Conservation (phyloP, 192 early-diverging fungal genomes). For the Podila horticola region DNA sequence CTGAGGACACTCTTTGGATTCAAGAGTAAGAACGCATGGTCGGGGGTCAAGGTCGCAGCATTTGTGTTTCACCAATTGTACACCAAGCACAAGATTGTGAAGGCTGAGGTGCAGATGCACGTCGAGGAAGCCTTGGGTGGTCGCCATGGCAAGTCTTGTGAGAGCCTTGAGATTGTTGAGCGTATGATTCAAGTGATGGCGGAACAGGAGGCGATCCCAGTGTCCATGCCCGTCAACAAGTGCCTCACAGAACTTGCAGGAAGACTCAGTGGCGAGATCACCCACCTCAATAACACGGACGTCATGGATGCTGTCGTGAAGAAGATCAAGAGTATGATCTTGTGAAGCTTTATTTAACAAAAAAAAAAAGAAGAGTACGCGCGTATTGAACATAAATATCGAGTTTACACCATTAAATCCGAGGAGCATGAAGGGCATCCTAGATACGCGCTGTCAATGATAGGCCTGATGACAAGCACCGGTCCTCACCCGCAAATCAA, state of each 20-base stretch:
- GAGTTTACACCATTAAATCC: too few relatives aligned
- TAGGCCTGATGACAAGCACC: slow-evolving; percentile 9
- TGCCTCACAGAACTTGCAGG: slow-evolving; percentile 10
- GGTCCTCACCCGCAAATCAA: slow-evolving; percentile 18
- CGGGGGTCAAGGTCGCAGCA: slow-evolving; percentile 28
- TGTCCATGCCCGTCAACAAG: slow-evolving; percentile 16
- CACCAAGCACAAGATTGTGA: slow-evolving; percentile 14
- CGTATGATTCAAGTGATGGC: slow-evolving; percentile 3
- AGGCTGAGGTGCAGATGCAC: not conserved
- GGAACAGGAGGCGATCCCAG: slow-evolving; percentile 10
- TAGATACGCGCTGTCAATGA: too few relatives aligned
- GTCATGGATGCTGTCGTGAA: slow-evolving; percentile 2
- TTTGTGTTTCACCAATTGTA: slow-evolving; percentile 25
- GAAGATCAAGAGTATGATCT: slow-evolving; percentile 11
- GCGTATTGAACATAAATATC: too few relatives aligned
- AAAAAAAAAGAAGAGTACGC: too few relatives aligned
- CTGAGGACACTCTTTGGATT: slow-evolving; percentile 26
- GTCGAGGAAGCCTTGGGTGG: not conserved
- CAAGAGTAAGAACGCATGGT: slow-evolving; percentile 25
- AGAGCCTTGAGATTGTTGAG: slow-evolving; percentile 7
- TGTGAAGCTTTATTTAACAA: not conserved
- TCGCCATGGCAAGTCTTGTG: slow-evolving; percentile 7
- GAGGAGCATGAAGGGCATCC: too few relatives aligned
- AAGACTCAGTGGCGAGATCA: slow-evolving; percentile 13
- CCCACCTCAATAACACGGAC: slow-evolving; percentile 13